These are phyloP conservation scores for Conticribra guillardii DNA, from an alignment of 108 stramenopile species.

Conservation along the genomic window DNA sequence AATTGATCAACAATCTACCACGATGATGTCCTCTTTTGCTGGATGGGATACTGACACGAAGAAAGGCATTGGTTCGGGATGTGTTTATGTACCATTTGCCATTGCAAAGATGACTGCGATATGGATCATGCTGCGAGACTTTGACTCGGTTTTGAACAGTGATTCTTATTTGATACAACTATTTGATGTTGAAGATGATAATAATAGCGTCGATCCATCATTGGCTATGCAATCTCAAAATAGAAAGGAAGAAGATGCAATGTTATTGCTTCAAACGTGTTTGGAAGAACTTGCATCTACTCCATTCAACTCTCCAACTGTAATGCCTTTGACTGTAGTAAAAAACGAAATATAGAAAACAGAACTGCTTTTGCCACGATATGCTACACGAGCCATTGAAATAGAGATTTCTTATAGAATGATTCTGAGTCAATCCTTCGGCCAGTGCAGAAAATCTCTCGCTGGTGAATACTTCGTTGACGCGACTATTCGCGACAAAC, in stretches of 20 bases:
- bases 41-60: too few relatives aligned
- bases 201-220: conserved; percentile 2
- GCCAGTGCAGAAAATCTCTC: too few relatives aligned
- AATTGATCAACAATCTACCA: neutral
- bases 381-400: too few relatives aligned
- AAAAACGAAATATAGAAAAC: too few relatives aligned
- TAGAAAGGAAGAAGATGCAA: conserved; percentile 5
- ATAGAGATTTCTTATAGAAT: too few relatives aligned
- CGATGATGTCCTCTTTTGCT: neutral
- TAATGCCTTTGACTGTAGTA: too few relatives aligned
- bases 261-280: conserved; percentile 18
- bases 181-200: neutral
- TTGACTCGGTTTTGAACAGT: conserved; percentile 14
- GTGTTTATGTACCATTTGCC: conserved; percentile 15
- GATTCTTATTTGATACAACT: conserved; percentile 7
- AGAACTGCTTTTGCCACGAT: too few relatives aligned
- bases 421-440: too few relatives aligned
- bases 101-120: conserved; percentile 18
- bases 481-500: too few relatives aligned
- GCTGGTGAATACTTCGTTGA: too few relatives aligned
- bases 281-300: conserved; percentile 21
- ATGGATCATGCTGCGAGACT: conserved; percentile 12
- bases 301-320: conserved; percentile 7
- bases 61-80: neutral
- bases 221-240: too few relatives aligned